Percentiles rank a stretch among this genome's conserved stretches.
Conservation (phyloP, 495 filamentous ascomycete species). For the Aspergillus homomorphus region DNA sequence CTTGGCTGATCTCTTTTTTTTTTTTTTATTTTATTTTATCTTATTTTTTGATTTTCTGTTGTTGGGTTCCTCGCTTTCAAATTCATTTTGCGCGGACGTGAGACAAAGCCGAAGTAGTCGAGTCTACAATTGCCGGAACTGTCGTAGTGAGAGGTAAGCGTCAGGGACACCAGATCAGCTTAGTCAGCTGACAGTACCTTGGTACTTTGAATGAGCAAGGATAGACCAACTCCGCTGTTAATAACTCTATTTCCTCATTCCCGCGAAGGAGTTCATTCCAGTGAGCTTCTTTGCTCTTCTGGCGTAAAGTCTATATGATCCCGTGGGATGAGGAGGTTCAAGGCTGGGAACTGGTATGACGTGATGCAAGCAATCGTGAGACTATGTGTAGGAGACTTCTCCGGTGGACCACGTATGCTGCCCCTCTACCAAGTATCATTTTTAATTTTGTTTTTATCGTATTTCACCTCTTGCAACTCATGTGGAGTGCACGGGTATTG, state of each 20-base stretch:
- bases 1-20: background rate
- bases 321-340: background rate
- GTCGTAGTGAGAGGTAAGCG: background rate
- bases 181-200: background rate
- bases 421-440: background rate
- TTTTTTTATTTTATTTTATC: background rate
- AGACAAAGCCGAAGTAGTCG: background rate
- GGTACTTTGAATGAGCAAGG: conserved; percentile 1
- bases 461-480: background rate
- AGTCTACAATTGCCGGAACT: too few species aligned
- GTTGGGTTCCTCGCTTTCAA: too few species aligned
- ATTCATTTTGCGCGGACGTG: background rate
- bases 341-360: background rate
- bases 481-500: background rate
- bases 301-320: background rate
- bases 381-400: background rate
- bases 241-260: conserved; percentile 2
- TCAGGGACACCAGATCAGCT: background rate
- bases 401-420: background rate
- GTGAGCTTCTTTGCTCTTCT: background rate
- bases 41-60: background rate
- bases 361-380: background rate
- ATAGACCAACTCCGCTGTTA: conserved; percentile 1
- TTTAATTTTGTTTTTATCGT: background rate
- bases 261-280: background rate